Evolutionary conservation across 2,329 filamentous ascomycete species (phyloP).

Genomic region (Sarocladium kiliense): DNA sequence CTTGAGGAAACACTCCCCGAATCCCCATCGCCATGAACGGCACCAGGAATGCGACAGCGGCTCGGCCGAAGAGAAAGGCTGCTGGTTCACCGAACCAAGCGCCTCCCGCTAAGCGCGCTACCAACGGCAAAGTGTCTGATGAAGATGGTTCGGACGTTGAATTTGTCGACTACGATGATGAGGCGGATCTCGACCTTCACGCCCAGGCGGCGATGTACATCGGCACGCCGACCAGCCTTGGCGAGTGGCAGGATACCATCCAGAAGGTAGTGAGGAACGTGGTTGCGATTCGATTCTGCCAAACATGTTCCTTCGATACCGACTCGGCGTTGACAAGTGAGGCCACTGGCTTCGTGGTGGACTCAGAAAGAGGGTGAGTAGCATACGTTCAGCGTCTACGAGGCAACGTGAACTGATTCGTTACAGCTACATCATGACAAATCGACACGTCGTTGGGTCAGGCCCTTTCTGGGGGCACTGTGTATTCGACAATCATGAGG

Average conservation of each 20-base stretch:
- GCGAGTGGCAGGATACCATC: constrained; percentile 92
- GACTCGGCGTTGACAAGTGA: constrained; percentile 90
- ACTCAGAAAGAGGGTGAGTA: constrained; percentile 76
- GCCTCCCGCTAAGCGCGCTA: constrained; percentile 28
- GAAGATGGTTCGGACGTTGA: constrained; percentile 43
- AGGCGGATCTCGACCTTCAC: constrained; percentile 34
- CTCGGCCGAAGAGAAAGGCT: constrained; percentile 49
- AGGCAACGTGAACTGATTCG: neutral
- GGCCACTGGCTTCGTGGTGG: constrained; percentile 95
- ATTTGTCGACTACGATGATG: constrained; percentile 30
- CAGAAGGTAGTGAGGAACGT: constrained; percentile 92
- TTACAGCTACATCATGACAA: constrained; percentile 70
- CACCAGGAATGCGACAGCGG: constrained; percentile 23
- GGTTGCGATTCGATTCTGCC: constrained; percentile 98
- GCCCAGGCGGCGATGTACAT: constrained; percentile 28
- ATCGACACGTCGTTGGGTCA: constrained; percentile 88
- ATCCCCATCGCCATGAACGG: constrained; percentile 37
- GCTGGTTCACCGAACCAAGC: constrained; percentile 33
- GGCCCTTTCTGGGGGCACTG: constrained; percentile 98
- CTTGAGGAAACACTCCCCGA: neutral
- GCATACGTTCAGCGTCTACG: neutral
- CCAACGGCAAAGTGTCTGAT: constrained; percentile 44
- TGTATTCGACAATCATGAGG: constrained; percentile 97
- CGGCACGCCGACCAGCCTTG: constrained; percentile 32
- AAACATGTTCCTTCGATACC: constrained; percentile 98